Base-by-base conservation (phyloP, 306 rosid genomes). In the Mimosa pudica region DNA sequence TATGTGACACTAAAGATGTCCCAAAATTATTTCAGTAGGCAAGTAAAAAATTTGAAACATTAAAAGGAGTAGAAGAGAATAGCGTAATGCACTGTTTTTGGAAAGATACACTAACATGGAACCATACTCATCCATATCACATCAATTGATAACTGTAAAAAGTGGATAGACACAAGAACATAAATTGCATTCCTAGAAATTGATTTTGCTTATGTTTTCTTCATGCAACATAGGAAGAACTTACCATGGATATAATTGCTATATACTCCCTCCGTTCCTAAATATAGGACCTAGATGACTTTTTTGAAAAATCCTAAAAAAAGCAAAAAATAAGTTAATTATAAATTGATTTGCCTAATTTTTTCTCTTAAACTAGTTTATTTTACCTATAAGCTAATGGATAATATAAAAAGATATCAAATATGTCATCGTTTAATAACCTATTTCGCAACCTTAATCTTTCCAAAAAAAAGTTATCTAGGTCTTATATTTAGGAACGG, bases 21-120 rank as follows among this genome's bases (percentile, higher is more conserved):
- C 80, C 82, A 90, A 57, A 86, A 95, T 83, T 94, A 92, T 89
- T 94, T 93, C 97, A 90, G 93, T 68, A 69, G 71, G 70, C 38
- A 66, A 52, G 18, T 42, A 62, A 45, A 13, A 24, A 44, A 16
- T 80, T 57, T 18, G 52, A 76, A 55, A 35, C 33, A 71, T 42
- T 35, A 57, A 17, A 18, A 46, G 60, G 38, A 48, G 47, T 61
- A 10, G 41, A 30, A 10, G 41, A 61, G 4, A 60, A 60, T 24
- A 30, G 41, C 24, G 67, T 61, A 61, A 61, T 16, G 7, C 10
- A 16, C 17, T 24, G 30, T 61, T 24, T 61, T 61, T 30, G 67
- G 10, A 30, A 61, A 16, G 38, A 61, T 30, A 9, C 17, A 32
- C 41, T 4, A 61, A 61, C 41, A 61, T 30, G 1, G 67, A 61